These are phyloP conservation scores for Strobilomyces echinocephalus DNA, from an alignment of 768 basidiomycete genomes.

Conservation along the genomic window DNA sequence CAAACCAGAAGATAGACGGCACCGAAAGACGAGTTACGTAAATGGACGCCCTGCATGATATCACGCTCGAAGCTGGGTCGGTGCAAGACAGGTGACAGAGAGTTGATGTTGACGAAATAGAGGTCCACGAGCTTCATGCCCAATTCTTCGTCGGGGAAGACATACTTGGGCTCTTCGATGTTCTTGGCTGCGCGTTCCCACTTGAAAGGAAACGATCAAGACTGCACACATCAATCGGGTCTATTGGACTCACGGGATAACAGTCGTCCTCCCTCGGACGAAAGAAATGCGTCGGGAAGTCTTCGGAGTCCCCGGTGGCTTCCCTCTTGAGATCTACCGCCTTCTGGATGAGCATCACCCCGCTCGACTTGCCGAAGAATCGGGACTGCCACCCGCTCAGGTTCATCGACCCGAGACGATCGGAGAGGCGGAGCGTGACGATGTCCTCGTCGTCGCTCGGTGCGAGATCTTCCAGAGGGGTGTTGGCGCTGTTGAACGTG, in stretches of 20 bases:
- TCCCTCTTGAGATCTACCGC: slow-evolving; percentile 60
- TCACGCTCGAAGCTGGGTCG: slow-evolving; percentile 59
- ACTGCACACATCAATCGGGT: background rate
- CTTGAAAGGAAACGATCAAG: slow-evolving; percentile 10
- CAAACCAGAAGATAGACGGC: slow-evolving; percentile 64
- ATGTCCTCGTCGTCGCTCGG: slow-evolving; percentile 29
- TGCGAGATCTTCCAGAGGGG: slow-evolving; percentile 18
- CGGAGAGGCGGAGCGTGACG: slow-evolving; percentile 19
- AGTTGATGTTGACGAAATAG: slow-evolving; percentile 59
- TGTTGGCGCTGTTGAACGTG: background rate
- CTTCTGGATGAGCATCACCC: slow-evolving; percentile 37
- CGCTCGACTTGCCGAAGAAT: slow-evolving; percentile 42
- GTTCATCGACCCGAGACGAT: slow-evolving; percentile 22
- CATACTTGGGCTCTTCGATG: slow-evolving; percentile 28
- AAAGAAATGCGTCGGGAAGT: slow-evolving; percentile 5
- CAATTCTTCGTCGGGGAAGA: slow-evolving; percentile 51
- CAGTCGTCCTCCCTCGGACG: background rate
- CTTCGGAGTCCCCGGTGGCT: slow-evolving; percentile 37
- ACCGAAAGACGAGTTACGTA: slow-evolving; percentile 48
- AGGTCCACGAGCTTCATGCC: slow-evolving; percentile 48
- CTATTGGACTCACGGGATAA: slow-evolving; percentile 24
- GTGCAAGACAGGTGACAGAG: slow-evolving; percentile 67
- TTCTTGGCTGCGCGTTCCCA: slow-evolving; percentile 26
- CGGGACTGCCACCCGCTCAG: slow-evolving; percentile 8
- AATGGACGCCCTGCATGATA: slow-evolving; percentile 46